Evolutionary conservation across 2,329 filamentous ascomycete species (phyloP).

Genomic region (Helotiales sp.): DNA sequence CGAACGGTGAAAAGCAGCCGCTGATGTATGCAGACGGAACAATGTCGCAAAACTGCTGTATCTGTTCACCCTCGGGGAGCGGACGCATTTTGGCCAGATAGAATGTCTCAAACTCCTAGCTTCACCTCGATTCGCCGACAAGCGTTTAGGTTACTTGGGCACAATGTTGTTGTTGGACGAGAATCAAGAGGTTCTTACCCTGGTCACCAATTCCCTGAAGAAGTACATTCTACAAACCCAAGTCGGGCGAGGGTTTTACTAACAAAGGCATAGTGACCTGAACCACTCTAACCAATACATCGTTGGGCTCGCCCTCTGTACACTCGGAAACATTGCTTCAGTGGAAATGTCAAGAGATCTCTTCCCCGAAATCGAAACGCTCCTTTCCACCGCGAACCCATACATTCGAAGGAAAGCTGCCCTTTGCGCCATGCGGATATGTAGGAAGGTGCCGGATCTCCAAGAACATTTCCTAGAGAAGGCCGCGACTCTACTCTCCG

Average conservation of each 20-base stretch:
- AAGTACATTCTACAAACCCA: constrained; percentile 65
- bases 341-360: constrained; percentile 98
- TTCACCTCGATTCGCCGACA: constrained; percentile 96
- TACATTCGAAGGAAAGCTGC: constrained; percentile 97
- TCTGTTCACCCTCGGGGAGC: constrained; percentile 95
- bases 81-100: constrained; percentile 98
- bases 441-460: constrained; percentile 94
- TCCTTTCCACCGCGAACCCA: constrained; percentile 93
- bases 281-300: constrained; percentile 99
- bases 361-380: constrained; percentile 92
- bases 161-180: constrained; percentile 96
- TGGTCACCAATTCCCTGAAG: constrained; percentile 97
- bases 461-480: constrained; percentile 98
- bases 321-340: constrained; percentile 95
- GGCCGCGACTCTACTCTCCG: constrained; percentile 82
- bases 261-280: constrained; percentile 69
- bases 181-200: constrained; percentile 95
- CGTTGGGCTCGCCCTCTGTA: constrained; percentile 93
- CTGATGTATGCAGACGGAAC: constrained; percentile 71
- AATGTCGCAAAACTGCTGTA: constrained; percentile 99
- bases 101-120: constrained; percentile 98
- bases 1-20: not conserved
- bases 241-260: not conserved
- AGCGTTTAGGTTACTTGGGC: constrained; percentile 91
- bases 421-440: constrained; percentile 98